These are phyloP conservation scores for Penicillium hesseltinei DNA, from an alignment of 2,329 filamentous ascomycete species.

Conservation along the genomic window DNA sequence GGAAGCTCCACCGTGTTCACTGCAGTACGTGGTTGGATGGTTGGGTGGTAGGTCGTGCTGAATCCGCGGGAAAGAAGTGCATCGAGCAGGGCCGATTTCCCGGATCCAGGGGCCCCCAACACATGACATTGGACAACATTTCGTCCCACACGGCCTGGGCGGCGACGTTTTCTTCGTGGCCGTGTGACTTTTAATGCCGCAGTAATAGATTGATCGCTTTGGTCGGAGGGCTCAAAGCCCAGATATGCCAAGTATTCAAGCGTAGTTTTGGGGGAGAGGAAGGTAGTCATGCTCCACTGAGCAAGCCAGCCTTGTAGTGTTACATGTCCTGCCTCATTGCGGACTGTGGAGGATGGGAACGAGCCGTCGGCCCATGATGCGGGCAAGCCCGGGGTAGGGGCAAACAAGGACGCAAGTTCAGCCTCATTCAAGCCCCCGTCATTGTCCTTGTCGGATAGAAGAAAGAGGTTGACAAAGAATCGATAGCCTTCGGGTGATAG, in stretches of 20 bases:
- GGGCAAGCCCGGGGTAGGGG: slow-evolving; percentile 86
- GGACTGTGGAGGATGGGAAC: slow-evolving; percentile 90
- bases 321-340: slow-evolving; percentile 91
- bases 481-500: slow-evolving; percentile 91
- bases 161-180: slow-evolving; percentile 77
- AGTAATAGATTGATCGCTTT: slow-evolving; percentile 70
- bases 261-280: slow-evolving; percentile 90
- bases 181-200: slow-evolving; percentile 90
- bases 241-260: slow-evolving; percentile 95
- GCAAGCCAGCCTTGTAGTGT: slow-evolving; percentile 97
- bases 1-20: slow-evolving; percentile 96
- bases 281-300: slow-evolving; percentile 99
- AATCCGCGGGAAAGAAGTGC: slow-evolving; percentile 89
- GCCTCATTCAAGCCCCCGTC: slow-evolving; percentile 87
- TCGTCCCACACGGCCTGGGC: slow-evolving; percentile 81
- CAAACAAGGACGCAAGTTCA: slow-evolving; percentile 83
- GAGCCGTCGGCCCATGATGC: slow-evolving; percentile 81
- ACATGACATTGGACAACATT: slow-evolving; percentile 95
- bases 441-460: slow-evolving; percentile 95
- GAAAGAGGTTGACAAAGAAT: slow-evolving; percentile 95
- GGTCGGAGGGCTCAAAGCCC: slow-evolving; percentile 79
- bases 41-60: slow-evolving; percentile 79
- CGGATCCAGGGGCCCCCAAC: slow-evolving; percentile 77
- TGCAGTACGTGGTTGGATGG: slow-evolving; percentile 87
- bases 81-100: slow-evolving; percentile 88